Percentiles rank a stretch among this genome's conserved stretches.
phyloP scores from a whole-genome alignment of 2,329 filamentous ascomycete genomes.

The Fusarium falciforme region DNA sequence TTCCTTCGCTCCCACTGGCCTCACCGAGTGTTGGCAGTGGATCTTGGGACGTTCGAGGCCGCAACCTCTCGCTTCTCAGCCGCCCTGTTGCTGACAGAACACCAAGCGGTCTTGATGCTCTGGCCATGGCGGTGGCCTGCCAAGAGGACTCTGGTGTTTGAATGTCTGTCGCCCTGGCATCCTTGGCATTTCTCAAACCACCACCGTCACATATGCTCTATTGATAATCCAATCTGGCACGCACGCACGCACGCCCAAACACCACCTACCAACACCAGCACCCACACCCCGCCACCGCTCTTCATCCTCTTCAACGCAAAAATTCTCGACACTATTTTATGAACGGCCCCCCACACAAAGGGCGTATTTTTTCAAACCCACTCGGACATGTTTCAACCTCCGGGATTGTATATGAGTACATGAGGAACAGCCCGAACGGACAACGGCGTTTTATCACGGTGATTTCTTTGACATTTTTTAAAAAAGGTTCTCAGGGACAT shows the following conservation, averaged over 20 bases:
- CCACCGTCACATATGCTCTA: conserved; percentile 19
- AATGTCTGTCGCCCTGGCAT: conserved; percentile 1
- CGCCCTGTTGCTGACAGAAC: conserved; percentile 57
- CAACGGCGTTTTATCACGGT: conserved; percentile 27
- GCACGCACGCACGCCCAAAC: neutral
- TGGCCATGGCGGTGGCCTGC: conserved; percentile 66
- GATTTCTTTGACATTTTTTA: conserved; percentile 2
- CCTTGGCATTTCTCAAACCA: conserved; percentile 4
- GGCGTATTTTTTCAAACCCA: conserved; percentile 11
- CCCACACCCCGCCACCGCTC: conserved; percentile 1
- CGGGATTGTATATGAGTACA: conserved; percentile 40
- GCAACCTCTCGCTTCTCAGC: conserved; percentile 58
- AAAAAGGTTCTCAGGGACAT: conserved; percentile 28
- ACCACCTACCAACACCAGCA: neutral
- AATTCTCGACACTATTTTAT: conserved; percentile 1
- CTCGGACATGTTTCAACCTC: conserved; percentile 16
- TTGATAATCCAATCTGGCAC: conserved; percentile 30
- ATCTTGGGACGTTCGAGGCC: conserved; percentile 60
- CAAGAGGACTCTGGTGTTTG: conserved; percentile 55
- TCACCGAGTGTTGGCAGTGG: conserved; percentile 50
- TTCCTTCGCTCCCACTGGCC: conserved; percentile 50
- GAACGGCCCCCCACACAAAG: neutral
- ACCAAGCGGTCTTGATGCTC: conserved; percentile 65
- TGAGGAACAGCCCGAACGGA: conserved; percentile 22
- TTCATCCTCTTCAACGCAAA: conserved; percentile 9